Base-by-base conservation (phyloP, 768 basidiomycete species). In the Suillus alpinus region DNA sequence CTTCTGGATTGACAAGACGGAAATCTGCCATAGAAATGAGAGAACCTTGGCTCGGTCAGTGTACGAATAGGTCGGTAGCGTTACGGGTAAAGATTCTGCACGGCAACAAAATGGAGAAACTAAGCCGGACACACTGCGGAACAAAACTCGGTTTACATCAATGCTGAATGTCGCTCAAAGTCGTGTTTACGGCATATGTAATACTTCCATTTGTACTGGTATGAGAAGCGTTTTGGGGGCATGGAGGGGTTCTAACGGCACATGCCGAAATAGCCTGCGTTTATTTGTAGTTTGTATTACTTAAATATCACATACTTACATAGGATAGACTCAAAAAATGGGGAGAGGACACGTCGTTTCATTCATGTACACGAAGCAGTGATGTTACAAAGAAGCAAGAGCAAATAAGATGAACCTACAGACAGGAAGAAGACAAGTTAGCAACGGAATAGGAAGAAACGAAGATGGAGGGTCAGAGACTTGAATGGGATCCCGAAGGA, bases 401-500 rank as follows among this genome's bases (percentile, higher is more conserved):
- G 20, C 4, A 23, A 37, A 16, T 9, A 18, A 26, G 8, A 16
- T 1, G 1, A 3, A 39, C 23, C 23, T 26, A 57, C 9, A 51
- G 18, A 18, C 18, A 13, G 6, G 62, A 66, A 10, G 4, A 47
- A 37, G 46, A 55, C 34, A 56, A 63, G 61, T 71, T 59, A 72
- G 71, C 55, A 53, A 55, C 4, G 13, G 18, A 50, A 58, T n/a
- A 44, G 14, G 52, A 43, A 55, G n/a, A 44, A 31, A 57, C 44
- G 52, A 52, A 34, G 64, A 62, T 56, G 40, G 3, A 16, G 63
- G 36, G 56, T 88, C 87, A 88, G 87, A 83, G 86, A 88, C 87
- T 89, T 88, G 87, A 89, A 89, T 88, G 49, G 86, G 85, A 81
- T 87, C 83, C 86, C 79, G 49, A 84, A 85, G 85, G 85, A 85